Evolutionary conservation across 2,329 filamentous ascomycete genomes (phyloP), one percentile per base, ranked within the genome.

Genomic region (Xylaria sp.): DNA sequence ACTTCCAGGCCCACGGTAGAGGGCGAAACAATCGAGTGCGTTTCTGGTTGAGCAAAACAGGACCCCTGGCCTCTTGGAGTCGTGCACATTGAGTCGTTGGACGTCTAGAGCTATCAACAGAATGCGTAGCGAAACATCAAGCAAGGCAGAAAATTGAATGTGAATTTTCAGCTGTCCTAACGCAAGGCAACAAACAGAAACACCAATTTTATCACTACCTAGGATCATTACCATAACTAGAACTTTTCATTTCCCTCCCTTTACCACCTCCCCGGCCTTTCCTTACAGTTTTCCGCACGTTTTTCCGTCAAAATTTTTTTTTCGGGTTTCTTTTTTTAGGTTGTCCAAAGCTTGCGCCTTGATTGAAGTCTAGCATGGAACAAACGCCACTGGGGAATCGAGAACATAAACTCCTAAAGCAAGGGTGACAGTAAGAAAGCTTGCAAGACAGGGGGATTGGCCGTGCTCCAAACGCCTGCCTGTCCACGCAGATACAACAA

Each of bases 331-430:
- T 31, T 46, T 39, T 63, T 64, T 64, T 69, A 41, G 61, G 49
- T 61, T 54, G 64, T 49, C 41, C 55, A 66, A 63, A 72, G 64
- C 70, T 72, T 70, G 70, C 67, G 67, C 70, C 62, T 49, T 52
- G 61, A 57, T 66, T 54, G 48, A 62, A 54, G 48, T 71, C 70
- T 72, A 70, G 31, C 18, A 63, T 39, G 51, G 18, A 65, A 36
- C 33, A 36, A 36, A 62, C 69, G 71, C 73, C 62, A 67, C 62
- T 65, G 59, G 57, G 66, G 62, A 71, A 63, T 64, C 62, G 31
- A 66, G 31, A 59, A 68, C 61, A 18, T 55, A 58, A 72, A 73
- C 70, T 68, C 72, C 71, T 58, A 28, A 69, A 64, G 72, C 69
- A 51, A 70, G 54, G 46, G 60, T 62, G 66, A 71, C 58, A 67